A percentile compares a stretch with the other conserved stretches of the same genome.
Conservation (phyloP, 768 basidiomycete genomes). For the Postia placenta region DNA sequence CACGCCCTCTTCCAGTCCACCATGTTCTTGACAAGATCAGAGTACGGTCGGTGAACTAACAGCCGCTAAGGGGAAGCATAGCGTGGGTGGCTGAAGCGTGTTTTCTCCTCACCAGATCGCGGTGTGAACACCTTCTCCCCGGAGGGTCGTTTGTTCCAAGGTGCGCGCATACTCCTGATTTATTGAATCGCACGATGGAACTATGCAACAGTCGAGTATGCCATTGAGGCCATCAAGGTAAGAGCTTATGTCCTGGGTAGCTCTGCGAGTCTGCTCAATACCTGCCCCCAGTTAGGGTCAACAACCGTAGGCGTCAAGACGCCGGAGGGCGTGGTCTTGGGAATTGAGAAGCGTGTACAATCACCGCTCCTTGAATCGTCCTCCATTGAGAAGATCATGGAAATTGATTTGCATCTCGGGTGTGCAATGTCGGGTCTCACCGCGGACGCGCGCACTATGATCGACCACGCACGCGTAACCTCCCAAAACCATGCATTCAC, state of each 20-base stretch:
- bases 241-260: conserved; percentile 8
- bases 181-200: neutral
- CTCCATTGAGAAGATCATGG: conserved; percentile 99
- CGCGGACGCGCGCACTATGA: conserved; percentile 98
- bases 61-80: neutral
- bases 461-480: conserved; percentile 98
- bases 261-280: neutral
- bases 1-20: no score
- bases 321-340: conserved; percentile 84
- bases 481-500: conserved; percentile 94
- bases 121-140: conserved; percentile 99
- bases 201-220: conserved; percentile 80
- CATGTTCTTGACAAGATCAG: conserved; percentile 96
- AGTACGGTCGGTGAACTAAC: conserved; percentile 67
- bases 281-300: conserved; percentile 73
- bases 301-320: conserved; percentile 96
- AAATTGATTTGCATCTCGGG: conserved; percentile 93
- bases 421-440: conserved; percentile 98
- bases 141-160: conserved; percentile 97
- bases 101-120: conserved; percentile 52
- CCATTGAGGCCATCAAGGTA: conserved; percentile 98
- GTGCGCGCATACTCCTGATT: conserved; percentile 35
- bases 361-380: conserved; percentile 91
- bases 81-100: neutral
- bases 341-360: conserved; percentile 97